Conservation (phyloP, 2,329 filamentous ascomycete genomes). For the Penicillium sp. region DNA sequence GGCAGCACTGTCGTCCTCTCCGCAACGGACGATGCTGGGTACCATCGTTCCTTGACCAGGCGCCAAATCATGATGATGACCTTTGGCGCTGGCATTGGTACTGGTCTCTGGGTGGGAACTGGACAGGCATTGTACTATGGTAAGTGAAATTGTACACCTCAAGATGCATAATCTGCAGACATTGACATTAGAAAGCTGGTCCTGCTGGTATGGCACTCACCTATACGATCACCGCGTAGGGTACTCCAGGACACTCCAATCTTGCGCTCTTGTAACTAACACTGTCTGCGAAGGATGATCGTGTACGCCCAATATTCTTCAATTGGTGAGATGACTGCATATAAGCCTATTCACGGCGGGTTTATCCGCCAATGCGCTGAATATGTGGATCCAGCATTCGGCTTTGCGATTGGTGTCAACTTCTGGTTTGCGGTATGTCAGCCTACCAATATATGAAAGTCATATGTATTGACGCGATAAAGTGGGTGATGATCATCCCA, state of each 20-base stretch:
- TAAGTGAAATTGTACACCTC: not conserved
- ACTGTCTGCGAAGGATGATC: conserved; percentile 22
- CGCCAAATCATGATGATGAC: conserved; percentile 42
- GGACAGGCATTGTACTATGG: conserved; percentile 35
- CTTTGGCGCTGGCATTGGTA: conserved; percentile 38
- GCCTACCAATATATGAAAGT: not conserved
- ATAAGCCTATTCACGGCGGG: conserved; percentile 34
- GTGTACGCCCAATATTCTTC: conserved; percentile 35
- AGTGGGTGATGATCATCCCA: conserved; percentile 34
- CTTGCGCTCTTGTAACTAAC: not conserved
- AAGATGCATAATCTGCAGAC: not conserved
- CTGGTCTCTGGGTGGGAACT: conserved; percentile 38
- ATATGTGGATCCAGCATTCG: conserved; percentile 35
- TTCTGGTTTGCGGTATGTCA: conserved; percentile 33
- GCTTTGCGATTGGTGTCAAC: conserved; percentile 36
- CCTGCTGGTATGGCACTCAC: conserved; percentile 34
- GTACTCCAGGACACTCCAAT: not conserved
- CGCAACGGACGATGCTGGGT: conserved; percentile 25
- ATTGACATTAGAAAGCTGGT: conserved; percentile 21
- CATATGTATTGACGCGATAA: conserved; percentile 1
- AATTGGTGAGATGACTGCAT: conserved; percentile 34
- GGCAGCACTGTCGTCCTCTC: conserved; percentile 10
- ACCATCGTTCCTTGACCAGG: conserved; percentile 30
- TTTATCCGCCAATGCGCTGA: conserved; percentile 35
- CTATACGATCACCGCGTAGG: conserved; percentile 32